Evolutionary conservation across 176 grass and related monocot genomes (phyloP).

Genomic region (Paspalum vaginatum): DNA sequence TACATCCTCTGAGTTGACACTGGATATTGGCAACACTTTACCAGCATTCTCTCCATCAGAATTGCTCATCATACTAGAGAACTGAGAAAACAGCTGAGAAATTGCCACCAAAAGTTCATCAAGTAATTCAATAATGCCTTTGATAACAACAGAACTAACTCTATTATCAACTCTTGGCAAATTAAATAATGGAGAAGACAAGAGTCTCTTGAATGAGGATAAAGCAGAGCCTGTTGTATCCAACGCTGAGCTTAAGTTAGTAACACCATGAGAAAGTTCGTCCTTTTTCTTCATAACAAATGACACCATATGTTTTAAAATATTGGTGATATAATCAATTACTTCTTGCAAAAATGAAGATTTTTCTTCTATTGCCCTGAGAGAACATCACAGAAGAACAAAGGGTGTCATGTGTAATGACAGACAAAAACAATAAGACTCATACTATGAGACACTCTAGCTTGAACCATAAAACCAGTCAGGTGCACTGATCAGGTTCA

Average conservation of each 20-base stretch:
- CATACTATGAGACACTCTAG: not conserved
- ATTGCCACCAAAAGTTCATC: conserved; percentile 72
- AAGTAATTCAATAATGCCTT: conserved; percentile 50
- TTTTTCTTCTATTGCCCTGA: conserved; percentile 68
- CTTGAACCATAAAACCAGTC: too few species aligned
- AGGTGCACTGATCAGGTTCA: not conserved
- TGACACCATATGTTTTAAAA: conserved; percentile 66
- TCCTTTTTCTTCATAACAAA: conserved; percentile 60
- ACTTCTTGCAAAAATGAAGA: conserved; percentile 53
- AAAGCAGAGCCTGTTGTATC: conserved; percentile 59
- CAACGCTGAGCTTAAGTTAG: conserved; percentile 51
- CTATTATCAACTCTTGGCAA: conserved; percentile 42
- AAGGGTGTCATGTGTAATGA: not conserved
- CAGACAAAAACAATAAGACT: conserved; percentile 16
- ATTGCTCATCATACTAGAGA: conserved; percentile 54
- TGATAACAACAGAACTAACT: conserved; percentile 49
- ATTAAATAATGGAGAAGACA: conserved; percentile 71
- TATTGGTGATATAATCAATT: conserved; percentile 52
- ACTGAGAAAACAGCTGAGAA: conserved; percentile 59
- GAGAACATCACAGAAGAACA: conserved; percentile 34
- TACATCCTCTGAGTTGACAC: conserved; percentile 52
- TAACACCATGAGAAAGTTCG: conserved; percentile 63
- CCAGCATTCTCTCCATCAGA: conserved; percentile 45
- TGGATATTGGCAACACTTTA: conserved; percentile 53
- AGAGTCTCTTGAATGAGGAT: conserved; percentile 64